Conservation (phyloP, 345 rosid genomes). For the Eucalyptus lansdowneana region DNA sequence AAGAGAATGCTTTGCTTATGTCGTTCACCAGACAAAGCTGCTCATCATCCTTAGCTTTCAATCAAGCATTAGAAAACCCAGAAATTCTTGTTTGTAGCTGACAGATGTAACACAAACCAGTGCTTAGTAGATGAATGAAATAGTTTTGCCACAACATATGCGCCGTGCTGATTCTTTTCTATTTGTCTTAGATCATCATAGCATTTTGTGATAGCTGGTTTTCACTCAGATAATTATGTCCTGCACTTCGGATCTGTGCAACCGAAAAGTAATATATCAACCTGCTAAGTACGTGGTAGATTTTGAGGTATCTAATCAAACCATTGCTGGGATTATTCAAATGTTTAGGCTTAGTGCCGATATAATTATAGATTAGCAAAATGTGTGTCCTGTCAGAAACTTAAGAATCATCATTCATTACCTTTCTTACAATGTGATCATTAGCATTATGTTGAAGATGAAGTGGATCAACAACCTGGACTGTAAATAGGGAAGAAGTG, state of each 20-base stretch:
- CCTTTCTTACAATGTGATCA: neutral
- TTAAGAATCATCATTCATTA: neutral
- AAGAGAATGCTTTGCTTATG: slow-evolving; percentile 7
- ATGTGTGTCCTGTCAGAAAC: neutral
- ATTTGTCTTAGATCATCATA: neutral
- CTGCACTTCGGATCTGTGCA: neutral
- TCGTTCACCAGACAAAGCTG: neutral
- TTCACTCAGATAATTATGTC: neutral
- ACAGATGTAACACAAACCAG: neutral
- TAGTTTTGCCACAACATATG: neutral
- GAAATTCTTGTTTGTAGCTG: neutral
- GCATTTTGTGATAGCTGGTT: neutral
- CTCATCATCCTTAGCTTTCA: neutral
- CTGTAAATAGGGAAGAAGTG: neutral
- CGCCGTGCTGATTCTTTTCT: neutral
- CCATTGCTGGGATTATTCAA: neutral
- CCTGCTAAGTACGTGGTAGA: neutral
- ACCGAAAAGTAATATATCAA: neutral
- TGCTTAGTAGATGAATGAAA: neutral
- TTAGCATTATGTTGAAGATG: neutral
- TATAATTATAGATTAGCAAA: neutral
- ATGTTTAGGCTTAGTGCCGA: neutral
- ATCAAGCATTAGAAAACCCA: neutral
- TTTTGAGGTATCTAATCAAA: neutral
- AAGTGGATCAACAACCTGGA: neutral